phyloP scores from a whole-genome alignment of 1,284 basidiomycete genomes.

The Rhizopogon parksii region DNA sequence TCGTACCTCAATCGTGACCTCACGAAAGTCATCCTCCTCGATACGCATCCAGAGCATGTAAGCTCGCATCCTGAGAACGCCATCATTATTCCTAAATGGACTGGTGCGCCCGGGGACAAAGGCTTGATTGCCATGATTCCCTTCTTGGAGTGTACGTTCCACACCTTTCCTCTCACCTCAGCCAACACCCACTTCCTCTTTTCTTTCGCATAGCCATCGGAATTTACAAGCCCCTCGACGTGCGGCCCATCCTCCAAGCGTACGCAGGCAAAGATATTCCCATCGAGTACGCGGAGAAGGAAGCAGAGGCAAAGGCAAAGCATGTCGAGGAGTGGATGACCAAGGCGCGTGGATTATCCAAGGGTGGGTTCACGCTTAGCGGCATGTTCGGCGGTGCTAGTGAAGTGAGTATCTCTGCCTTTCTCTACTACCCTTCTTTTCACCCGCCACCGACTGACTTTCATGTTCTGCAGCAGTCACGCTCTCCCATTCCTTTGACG shows the following conservation, averaged over 20 bases:
- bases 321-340: slow-evolving; percentile 79
- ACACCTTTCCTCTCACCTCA: not conserved
- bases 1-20: slow-evolving; percentile 91
- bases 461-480: slow-evolving; percentile 22
- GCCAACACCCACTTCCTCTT: slow-evolving; percentile 2
- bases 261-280: slow-evolving; percentile 89
- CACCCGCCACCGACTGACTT: slow-evolving; percentile 1
- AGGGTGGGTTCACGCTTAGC: slow-evolving; percentile 50
- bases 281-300: slow-evolving; percentile 81
- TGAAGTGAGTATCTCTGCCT: slow-evolving; percentile 14
- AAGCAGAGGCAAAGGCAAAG: slow-evolving; percentile 71
- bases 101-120: slow-evolving; percentile 70
- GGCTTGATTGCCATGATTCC: slow-evolving; percentile 90
- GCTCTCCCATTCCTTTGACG: slow-evolving; percentile 57
- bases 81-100: slow-evolving; percentile 83
- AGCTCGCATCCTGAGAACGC: slow-evolving; percentile 87
- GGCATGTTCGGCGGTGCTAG: slow-evolving; percentile 21
- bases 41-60: slow-evolving; percentile 77
- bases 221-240: slow-evolving; percentile 80
- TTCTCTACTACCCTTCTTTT: slow-evolving; percentile 6
- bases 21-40: slow-evolving; percentile 84
- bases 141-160: slow-evolving; percentile 84
- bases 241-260: slow-evolving; percentile 79
- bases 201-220: slow-evolving; percentile 60
- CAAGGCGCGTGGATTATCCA: slow-evolving; percentile 42